A percentile compares a stretch with the other conserved stretches of the same genome.
Evolutionary conservation across 2,329 filamentous ascomycete species (phyloP).

Genomic region (Phialophora verrucosa): DNA sequence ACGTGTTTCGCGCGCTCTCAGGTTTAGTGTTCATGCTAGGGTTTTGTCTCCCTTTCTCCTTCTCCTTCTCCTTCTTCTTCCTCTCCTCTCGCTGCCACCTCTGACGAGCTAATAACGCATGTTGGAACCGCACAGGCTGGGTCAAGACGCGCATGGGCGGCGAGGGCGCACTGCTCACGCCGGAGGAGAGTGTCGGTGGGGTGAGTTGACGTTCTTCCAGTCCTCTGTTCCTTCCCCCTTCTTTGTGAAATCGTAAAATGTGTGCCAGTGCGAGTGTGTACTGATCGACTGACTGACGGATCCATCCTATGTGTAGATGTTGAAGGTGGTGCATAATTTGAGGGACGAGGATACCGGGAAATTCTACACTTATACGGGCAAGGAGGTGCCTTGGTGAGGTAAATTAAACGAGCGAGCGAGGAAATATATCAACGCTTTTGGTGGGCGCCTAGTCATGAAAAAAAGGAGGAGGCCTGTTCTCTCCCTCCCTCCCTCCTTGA

Average conservation of each 20-base stretch:
- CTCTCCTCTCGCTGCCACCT: neutral
- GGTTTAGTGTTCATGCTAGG: neutral
- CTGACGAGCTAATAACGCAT: neutral
- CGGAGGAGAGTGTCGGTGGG: constrained; percentile 45
- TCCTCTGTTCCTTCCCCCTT: too few relatives aligned
- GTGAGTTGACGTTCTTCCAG: constrained; percentile 6
- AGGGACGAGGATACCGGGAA: constrained; percentile 42
- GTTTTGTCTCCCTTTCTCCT: neutral
- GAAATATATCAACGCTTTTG: too few relatives aligned
- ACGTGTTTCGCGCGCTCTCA: neutral
- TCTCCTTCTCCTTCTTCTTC: too few relatives aligned
- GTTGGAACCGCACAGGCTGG: constrained; percentile 39
- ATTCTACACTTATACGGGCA: constrained; percentile 37
- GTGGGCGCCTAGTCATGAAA: too few relatives aligned
- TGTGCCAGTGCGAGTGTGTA: neutral
- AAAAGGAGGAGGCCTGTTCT: too few relatives aligned
- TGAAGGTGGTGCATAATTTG: constrained; percentile 45
- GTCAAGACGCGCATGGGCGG: constrained; percentile 55
- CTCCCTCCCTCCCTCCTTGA: too few relatives aligned
- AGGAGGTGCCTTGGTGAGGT: constrained; percentile 37
- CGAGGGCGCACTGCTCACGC: constrained; percentile 48
- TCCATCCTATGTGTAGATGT: constrained; percentile 41
- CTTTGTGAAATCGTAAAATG: neutral
- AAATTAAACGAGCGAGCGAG: neutral
- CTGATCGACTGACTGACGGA: neutral